Conservation (phyloP, 2,329 filamentous ascomycete species). For the Ceratocystis papillata region DNA sequence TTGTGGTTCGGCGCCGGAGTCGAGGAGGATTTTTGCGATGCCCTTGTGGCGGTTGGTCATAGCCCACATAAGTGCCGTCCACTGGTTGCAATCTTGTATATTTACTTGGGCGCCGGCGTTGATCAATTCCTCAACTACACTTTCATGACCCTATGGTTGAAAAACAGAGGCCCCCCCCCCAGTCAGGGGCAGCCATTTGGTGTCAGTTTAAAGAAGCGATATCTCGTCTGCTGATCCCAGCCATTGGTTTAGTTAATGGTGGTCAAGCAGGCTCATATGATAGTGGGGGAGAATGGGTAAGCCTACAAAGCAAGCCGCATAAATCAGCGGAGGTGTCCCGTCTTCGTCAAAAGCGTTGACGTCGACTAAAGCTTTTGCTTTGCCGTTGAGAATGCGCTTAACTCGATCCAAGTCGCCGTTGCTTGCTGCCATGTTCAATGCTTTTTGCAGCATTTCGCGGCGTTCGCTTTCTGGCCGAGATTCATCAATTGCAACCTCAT, state of each 20-base stretch:
- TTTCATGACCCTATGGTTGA: constrained; percentile 61
- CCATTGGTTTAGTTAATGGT: neutral
- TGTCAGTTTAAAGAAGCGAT: constrained; percentile 20
- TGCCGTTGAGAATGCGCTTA: constrained; percentile 60
- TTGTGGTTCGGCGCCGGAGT: constrained; percentile 90
- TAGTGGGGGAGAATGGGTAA: neutral
- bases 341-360: constrained; percentile 85
- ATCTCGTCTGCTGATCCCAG: constrained; percentile 14
- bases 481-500: constrained; percentile 63
- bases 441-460: constrained; percentile 68
- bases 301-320: constrained; percentile 90
- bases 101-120: constrained; percentile 81
- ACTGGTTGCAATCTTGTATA: constrained; percentile 88
- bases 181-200: constrained; percentile 21
- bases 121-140: constrained; percentile 73
- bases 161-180: constrained; percentile 20
- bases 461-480: constrained; percentile 68
- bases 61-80: constrained; percentile 98
- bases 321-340: constrained; percentile 90
- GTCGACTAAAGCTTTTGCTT: constrained; percentile 65
- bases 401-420: constrained; percentile 86
- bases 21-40: constrained; percentile 84
- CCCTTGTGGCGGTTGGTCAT: constrained; percentile 97
- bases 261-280: neutral
- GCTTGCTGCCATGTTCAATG: constrained; percentile 87